Base-by-base conservation (phyloP, 2,329 filamentous ascomycete species). In the Pseudogymnoascus sp. region DNA sequence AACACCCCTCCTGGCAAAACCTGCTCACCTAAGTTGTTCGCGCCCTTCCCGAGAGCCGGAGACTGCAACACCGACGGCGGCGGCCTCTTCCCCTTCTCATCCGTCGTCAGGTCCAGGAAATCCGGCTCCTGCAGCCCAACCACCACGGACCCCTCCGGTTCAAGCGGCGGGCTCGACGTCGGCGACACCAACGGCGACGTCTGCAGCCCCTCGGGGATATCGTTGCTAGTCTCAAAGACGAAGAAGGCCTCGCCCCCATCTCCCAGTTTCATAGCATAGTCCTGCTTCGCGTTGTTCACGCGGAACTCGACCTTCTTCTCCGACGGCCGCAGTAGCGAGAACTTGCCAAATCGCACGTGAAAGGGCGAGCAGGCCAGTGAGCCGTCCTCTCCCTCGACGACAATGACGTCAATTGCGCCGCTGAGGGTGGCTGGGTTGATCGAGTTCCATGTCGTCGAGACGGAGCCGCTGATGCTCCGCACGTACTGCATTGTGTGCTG, bases 281-380 rank as follows among this genome's bases (percentile, higher is more conserved):
- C 83, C 75, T 96, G 92, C 77, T 95, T 96, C 66, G 84, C 79
- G 72, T 90, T 89, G 81, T 99, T 99, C 82, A 99, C 93, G 70
- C 84, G 85, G 78, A 99, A 99, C 77, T 97, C 93, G 72, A 99
- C 95, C 84, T 97, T 99, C 79, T 99, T 99, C 77, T 99, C 95
- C 65, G 88, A 97, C 0, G 95, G 95, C 21, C 95, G 89, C 72
- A 99, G 79, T 40, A 99, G 83, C 65, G 93, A 96, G 80, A 97
- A 97, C 79, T 99, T 99, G 76, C 95, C 95, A 76, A 99, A 99
- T 71, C 95, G 92, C 68, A 99, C 95, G 76, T 99, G 95, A 77
- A 99, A 99, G 60, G 95, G 95, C 28, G 93, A 97, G 78, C 95
- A 99, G 68, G 89, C 87, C 64, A 97, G 83, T 42, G 80, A 82